Base-by-base conservation (phyloP, 2,329 filamentous ascomycete genomes). In the Phaeosphaeria sp. region DNA sequence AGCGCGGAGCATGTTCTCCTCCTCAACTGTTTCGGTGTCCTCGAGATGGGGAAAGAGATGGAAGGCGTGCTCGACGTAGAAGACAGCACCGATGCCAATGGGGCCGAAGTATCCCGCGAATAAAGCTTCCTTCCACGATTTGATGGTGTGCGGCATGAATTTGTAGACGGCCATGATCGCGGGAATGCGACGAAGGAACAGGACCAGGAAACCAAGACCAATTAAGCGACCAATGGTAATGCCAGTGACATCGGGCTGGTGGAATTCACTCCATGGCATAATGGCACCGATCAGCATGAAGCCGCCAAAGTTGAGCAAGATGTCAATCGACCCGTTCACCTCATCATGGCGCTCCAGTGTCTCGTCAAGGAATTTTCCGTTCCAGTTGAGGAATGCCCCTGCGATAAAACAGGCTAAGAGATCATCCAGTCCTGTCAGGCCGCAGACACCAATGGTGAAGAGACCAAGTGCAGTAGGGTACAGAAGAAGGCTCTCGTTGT, bases 321-420 rank as follows among this genome's bases (percentile, higher is more conserved):
- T 82, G 51, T 88, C 85, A 13, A 88, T 78, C 39, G 81, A 82
- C 2, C 81, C 79, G 68, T 88, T 88, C 63, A 88, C 85, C 47
- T 87, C 84, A 56, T 88, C 86, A 64, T 87, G 85, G 8, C 85
- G 81, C 8, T 79, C 74, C 55, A 86, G 79, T 0, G 83, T 80
- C 68, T 88, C 86, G 4, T 78, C 77, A 2, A 87, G 82, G 63
- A 84, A 88, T n/a, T 80, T 67, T 2, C 86, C 86, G 54, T 88
- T 83, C 87, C 86, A 89, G 72, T 88, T 89, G 46, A 89, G 74
- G 13, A 81, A 80, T 64, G 81, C 84, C 6, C 86, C 87, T 0
- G 87, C 86, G 2, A 85, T 79, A 56, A 87, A 87, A 67, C 85
- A 89, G 3, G 86, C 85, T 3, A 89, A 78, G 0, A 87, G 81